These are phyloP conservation scores for Saturnispora silvae DNA, from an alignment of 805 yeast genomes.

Conservation along the genomic window DNA sequence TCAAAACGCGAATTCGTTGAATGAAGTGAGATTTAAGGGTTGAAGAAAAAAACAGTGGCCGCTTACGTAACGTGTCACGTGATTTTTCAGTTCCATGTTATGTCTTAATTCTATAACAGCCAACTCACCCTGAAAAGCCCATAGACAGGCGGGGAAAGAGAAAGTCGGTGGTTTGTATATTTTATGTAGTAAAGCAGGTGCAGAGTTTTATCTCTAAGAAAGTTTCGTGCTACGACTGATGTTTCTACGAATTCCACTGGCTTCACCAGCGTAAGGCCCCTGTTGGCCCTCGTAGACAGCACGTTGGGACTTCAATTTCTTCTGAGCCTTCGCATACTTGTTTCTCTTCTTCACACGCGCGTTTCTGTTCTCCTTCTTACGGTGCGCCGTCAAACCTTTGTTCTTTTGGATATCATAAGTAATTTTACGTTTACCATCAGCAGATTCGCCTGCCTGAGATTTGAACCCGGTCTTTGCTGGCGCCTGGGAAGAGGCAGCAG, in stretches of 20 bases:
- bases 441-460: constrained; percentile 30
- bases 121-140: too few species aligned
- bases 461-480: constrained; percentile 32
- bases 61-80: too few species aligned
- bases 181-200: background rate
- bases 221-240: constrained; percentile 70
- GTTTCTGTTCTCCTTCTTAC: constrained; percentile 90
- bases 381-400: constrained; percentile 88
- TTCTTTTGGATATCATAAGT: constrained; percentile 92
- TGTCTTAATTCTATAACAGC: too few species aligned
- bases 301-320: constrained; percentile 83
- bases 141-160: too few species aligned
- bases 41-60: too few species aligned
- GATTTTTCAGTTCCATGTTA: too few species aligned
- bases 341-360: constrained; percentile 97
- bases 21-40: background rate
- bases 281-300: constrained; percentile 71
- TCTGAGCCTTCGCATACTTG: constrained; percentile 90
- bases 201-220: too few species aligned
- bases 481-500: constrained; percentile 6
- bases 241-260: constrained; percentile 95
- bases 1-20: background rate
- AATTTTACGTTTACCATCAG: constrained; percentile 86
- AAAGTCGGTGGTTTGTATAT: too few species aligned
- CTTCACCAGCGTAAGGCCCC: constrained; percentile 86